Conservation (phyloP, 805 yeast species). For the Ogataea paraovalis region DNA sequence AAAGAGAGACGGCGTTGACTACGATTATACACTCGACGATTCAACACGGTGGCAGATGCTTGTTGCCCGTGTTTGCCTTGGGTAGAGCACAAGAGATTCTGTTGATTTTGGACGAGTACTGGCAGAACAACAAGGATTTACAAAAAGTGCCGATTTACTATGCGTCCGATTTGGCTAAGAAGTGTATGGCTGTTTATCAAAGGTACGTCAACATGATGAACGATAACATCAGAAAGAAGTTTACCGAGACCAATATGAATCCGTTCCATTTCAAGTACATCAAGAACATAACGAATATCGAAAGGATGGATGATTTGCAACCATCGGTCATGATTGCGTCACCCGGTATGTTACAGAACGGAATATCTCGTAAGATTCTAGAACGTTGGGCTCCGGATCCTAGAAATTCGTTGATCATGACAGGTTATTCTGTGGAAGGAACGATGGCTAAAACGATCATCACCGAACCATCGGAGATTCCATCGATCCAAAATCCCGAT, state of each 20-base stretch:
- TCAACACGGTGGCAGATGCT: slow-evolving; percentile 82
- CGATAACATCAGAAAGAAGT: slow-evolving; percentile 73
- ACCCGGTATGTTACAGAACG: slow-evolving; percentile 98
- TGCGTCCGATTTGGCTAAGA: slow-evolving; percentile 90
- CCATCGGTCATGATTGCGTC: slow-evolving; percentile 96
- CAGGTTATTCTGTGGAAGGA: slow-evolving; percentile 98
- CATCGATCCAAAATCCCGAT: slow-evolving; percentile 78
- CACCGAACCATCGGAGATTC: slow-evolving; percentile 88
- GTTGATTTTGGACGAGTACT: slow-evolving; percentile 88
- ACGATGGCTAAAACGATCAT: slow-evolving; percentile 91
- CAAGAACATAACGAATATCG: slow-evolving; percentile 73
- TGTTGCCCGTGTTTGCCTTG: slow-evolving; percentile 91
- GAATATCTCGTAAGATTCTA: slow-evolving; percentile 83
- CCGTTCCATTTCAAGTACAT: slow-evolving; percentile 90
- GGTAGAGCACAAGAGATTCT: slow-evolving; percentile 96
- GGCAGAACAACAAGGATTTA: slow-evolving; percentile 80
- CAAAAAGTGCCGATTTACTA: slow-evolving; percentile 80
- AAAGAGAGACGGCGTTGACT: slow-evolving; percentile 78
- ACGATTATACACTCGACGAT: slow-evolving; percentile 80
- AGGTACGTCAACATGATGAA: slow-evolving; percentile 98
- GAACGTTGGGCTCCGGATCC: slow-evolving; percentile 99
- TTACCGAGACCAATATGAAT: slow-evolving; percentile 73
- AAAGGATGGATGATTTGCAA: slow-evolving; percentile 85
- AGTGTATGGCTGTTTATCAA: slow-evolving; percentile 96
- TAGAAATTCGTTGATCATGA: slow-evolving; percentile 77